A percentile compares a stretch with the other conserved stretches of the same genome.
Evolutionary conservation across 2,329 filamentous ascomycete species (phyloP).

Genomic region (Colletotrichum somersetense): DNA sequence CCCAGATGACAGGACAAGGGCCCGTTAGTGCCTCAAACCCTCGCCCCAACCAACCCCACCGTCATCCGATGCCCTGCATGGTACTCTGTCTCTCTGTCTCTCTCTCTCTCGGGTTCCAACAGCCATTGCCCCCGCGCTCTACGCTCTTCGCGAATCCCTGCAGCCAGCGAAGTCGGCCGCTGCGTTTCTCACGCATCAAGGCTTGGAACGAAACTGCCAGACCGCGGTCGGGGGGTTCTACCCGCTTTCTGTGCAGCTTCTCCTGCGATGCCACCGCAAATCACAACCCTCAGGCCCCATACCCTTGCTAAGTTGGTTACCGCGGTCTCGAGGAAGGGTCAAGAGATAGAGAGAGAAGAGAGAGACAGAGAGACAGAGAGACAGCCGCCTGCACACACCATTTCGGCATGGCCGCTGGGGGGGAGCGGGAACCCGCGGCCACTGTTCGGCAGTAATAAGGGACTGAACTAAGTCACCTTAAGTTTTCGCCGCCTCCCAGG

Average conservation of each 20-base stretch:
- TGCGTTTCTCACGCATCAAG: slow-evolving; percentile 4
- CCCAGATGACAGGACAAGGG: slow-evolving; percentile 18
- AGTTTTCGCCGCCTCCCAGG: slow-evolving; percentile 23
- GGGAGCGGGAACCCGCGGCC: slow-evolving; percentile 3
- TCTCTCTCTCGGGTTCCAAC: neutral
- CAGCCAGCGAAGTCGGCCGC: slow-evolving; percentile 24
- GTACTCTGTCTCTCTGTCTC: no score
- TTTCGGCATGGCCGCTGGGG: slow-evolving; percentile 30
- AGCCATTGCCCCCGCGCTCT: neutral
- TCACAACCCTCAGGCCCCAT: slow-evolving; percentile 3
- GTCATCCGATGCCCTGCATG: slow-evolving; percentile 5
- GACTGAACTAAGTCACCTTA: neutral
- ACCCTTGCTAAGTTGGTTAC: neutral
- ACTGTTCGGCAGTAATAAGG: slow-evolving; percentile 21
- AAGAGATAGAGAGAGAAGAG: neutral
- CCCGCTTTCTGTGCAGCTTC: slow-evolving; percentile 35
- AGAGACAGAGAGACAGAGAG: neutral
- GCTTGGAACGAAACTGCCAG: slow-evolving; percentile 4
- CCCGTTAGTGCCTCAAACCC: slow-evolving; percentile 14
- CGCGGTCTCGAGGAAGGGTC: neutral
- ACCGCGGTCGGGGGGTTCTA: slow-evolving; percentile 31
- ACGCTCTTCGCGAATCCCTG: neutral
- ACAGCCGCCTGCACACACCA: slow-evolving; percentile 18
- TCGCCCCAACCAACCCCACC: slow-evolving; percentile 19
- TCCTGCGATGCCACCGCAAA: slow-evolving; percentile 30